phyloP scores from a whole-genome alignment of 257 asterid species.

The Solanum etuberosum region DNA sequence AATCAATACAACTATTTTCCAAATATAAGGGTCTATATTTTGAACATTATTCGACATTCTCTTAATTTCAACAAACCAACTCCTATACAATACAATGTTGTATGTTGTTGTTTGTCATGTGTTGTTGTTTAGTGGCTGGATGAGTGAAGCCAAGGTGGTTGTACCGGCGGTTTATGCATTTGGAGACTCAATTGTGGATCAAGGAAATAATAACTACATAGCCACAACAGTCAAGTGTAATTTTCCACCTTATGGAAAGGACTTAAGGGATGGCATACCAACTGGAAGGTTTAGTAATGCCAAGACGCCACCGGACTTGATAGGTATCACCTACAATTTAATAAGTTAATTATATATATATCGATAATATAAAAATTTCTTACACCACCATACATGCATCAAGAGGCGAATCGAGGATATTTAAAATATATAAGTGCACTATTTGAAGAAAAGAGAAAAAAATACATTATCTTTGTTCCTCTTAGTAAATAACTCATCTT shows the following conservation, averaged over 20 bases:
- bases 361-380: neutral
- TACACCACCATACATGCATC: too few relatives aligned
- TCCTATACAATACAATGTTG: neutral
- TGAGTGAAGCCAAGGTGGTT: neutral
- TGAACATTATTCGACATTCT: neutral
- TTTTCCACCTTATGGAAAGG: conserved; percentile 52
- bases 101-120: neutral
- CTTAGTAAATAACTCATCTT: neutral
- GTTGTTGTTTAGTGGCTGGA: neutral
- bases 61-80: neutral
- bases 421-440: neutral
- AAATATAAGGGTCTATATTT: neutral
- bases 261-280: conserved; percentile 43
- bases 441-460: neutral
- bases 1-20: neutral
- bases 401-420: neutral
- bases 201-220: conserved; percentile 44
- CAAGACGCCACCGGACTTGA: conserved; percentile 46
- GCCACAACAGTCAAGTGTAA: conserved; percentile 27
- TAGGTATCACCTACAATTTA: conserved; percentile 17
- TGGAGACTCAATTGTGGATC: conserved; percentile 57
- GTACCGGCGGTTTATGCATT: conserved; percentile 39
- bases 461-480: neutral
- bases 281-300: conserved; percentile 56
- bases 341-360: neutral